Evolutionary conservation across 352 stramenopile genomes (phyloP).

Genomic region (Globisporangium uncinulatum): DNA sequence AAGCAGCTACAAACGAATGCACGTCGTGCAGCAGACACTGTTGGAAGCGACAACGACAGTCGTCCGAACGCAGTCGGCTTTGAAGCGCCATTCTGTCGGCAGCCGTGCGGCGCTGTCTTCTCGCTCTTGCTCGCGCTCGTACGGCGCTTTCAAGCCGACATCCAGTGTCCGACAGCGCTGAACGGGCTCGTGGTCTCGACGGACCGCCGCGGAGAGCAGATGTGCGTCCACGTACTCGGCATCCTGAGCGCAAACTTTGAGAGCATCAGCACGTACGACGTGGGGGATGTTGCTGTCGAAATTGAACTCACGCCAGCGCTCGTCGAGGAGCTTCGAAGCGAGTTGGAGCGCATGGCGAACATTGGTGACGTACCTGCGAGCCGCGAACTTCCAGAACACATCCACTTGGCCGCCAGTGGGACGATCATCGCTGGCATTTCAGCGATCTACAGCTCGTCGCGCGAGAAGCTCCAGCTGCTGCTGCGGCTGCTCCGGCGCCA

Average conservation of each 20-base stretch:
- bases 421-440: slow-evolving; percentile 62
- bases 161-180: background rate
- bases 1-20: background rate
- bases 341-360: slow-evolving; percentile 45
- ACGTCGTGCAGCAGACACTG: background rate
- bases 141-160: slow-evolving; percentile 20
- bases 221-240: slow-evolving; percentile 36
- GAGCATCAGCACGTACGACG: slow-evolving; percentile 55
- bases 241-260: slow-evolving; percentile 65
- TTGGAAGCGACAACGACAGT: background rate
- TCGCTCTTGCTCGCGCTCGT: slow-evolving; percentile 45
- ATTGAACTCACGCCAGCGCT: slow-evolving; percentile 29
- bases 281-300: slow-evolving; percentile 28
- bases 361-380: slow-evolving; percentile 18
- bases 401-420: slow-evolving; percentile 54
- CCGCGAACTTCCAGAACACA: slow-evolving; percentile 6
- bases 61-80: slow-evolving; percentile 26
- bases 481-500: slow-evolving; percentile 53
- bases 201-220: background rate
- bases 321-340: slow-evolving; percentile 27
- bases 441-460: slow-evolving; percentile 53
- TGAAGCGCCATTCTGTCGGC: slow-evolving; percentile 72
- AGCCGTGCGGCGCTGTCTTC: slow-evolving; percentile 57
- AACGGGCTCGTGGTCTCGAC: background rate
- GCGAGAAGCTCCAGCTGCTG: slow-evolving; percentile 65